Evolutionary conservation across 148 eudicot genomes (phyloP).

Genomic region (Heliamphora exappendiculata): DNA sequence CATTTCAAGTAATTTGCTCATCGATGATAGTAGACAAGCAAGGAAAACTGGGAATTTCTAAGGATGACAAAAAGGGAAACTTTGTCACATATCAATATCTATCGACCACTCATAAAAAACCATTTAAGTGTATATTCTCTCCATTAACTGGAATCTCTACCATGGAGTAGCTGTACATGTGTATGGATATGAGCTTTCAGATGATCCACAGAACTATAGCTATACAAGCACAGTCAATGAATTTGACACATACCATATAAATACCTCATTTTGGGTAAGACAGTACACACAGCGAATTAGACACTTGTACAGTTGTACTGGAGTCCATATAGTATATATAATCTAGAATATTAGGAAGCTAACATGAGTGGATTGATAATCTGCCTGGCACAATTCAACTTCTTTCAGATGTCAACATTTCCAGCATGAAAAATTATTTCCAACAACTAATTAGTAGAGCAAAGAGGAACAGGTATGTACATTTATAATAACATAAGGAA

Average conservation of each 20-base stretch:
- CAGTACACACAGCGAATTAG: background rate
- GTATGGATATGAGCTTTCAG: background rate
- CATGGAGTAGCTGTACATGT: background rate
- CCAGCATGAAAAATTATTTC: background rate
- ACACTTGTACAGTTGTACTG: too few relatives aligned
- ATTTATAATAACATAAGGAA: background rate
- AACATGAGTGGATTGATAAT: background rate
- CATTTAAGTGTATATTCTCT: background rate
- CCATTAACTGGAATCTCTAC: background rate
- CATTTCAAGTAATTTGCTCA: background rate
- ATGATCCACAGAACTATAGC: background rate
- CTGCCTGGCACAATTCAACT: background rate
- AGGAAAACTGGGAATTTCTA: background rate
- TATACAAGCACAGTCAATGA: background rate
- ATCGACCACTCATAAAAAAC: background rate
- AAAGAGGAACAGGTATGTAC: background rate
- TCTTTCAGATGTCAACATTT: constrained; percentile 1
- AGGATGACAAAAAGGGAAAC: background rate
- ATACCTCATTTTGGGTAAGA: background rate
- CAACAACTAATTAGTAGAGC: background rate
- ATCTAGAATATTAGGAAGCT: too few relatives aligned
- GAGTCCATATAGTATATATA: too few relatives aligned
- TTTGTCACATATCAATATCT: background rate
- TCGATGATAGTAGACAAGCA: background rate
- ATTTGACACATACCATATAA: background rate